Evolutionary conservation across 208 protist genomes (phyloP), one percentile per base, ranked within the genome.

Genomic region (Leishmania turanica): DNA sequence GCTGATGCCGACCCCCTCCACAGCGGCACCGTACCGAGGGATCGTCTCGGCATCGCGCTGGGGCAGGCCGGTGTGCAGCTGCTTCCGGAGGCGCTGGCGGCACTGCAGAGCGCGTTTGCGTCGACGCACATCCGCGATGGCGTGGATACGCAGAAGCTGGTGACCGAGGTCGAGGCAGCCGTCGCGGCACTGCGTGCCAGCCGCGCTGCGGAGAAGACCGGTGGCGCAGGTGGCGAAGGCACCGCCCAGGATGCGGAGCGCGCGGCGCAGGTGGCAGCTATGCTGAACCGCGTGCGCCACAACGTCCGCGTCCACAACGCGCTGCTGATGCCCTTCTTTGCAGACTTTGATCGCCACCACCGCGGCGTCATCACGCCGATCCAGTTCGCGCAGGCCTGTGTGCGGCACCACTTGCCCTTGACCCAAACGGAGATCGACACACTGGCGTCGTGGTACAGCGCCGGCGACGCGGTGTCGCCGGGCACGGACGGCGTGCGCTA

Each of bases 1-100:
- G 40, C 86, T 15, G 95, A 98, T 73, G 96, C 93, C 75, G 96
- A 98, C 73, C 89, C 89, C 8, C 84, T 98, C 42, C 92, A 89
- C 78, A 87, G 88, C 58, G 94, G 94, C 6, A 77, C 81, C 8
- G 72, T 98, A 11, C 77, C 87, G 69, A 81, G 70, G 15, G 84
- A 84, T 19, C 85, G 97, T 51, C 92, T 98, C 75, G 86, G 81
- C 27, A 84, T 90, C 6, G 92, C 91, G 13, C 87, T 98, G 27
- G 85, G 78, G 66, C 92, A 96, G 68, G 91, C 94, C 27, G 92
- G 93, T 21, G 40, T 88, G 56, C 64, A 91, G 68, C 70, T 96
- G 66, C 80, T 79, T 24, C 79, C 77, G 53, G 71, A 77, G 34
- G 91, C 94, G 73, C 47, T 94, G 42, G 80, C 89, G 49, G 31